These are phyloP conservation scores for Neurospora sp. DNA, from an alignment of 495 filamentous ascomycete species.

Conservation along the genomic window DNA sequence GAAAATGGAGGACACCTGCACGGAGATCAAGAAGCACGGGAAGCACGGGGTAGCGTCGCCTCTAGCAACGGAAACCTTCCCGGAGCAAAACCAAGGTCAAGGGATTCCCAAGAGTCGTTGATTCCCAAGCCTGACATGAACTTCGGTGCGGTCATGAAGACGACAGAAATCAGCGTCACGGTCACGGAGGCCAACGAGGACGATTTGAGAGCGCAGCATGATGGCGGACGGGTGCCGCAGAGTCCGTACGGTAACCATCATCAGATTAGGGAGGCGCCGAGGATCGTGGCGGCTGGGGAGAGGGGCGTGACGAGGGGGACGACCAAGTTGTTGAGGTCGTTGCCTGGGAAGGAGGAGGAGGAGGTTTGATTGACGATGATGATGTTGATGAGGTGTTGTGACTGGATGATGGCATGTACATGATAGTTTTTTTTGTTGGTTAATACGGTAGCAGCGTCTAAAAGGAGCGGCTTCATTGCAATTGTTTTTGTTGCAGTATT, in stretches of 20 bases:
- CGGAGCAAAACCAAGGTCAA: neutral
- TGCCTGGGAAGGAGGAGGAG: neutral
- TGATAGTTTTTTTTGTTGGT: neutral
- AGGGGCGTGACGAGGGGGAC: neutral
- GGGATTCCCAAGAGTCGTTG: conserved; percentile 11
- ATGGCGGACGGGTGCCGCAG: neutral
- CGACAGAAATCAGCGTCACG: conserved; percentile 20
- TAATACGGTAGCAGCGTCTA: neutral
- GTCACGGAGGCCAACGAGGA: conserved; percentile 1
- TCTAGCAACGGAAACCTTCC: neutral
- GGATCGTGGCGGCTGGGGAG: neutral
- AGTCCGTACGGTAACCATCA: neutral
- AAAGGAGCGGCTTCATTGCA: neutral
- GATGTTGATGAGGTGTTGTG: neutral
- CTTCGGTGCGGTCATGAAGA: conserved; percentile 15
- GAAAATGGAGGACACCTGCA: neutral
- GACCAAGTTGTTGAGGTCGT: neutral
- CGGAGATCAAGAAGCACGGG: neutral
- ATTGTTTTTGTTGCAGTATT: neutral
- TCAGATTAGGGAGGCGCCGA: neutral
- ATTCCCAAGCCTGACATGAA: neutral
- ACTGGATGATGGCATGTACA: neutral
- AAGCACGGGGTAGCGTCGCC: neutral
- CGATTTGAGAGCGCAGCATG: neutral
- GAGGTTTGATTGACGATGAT: neutral